These are phyloP conservation scores for Vanrija humicola DNA, from an alignment of 1,284 basidiomycete species.

Conservation along the genomic window DNA sequence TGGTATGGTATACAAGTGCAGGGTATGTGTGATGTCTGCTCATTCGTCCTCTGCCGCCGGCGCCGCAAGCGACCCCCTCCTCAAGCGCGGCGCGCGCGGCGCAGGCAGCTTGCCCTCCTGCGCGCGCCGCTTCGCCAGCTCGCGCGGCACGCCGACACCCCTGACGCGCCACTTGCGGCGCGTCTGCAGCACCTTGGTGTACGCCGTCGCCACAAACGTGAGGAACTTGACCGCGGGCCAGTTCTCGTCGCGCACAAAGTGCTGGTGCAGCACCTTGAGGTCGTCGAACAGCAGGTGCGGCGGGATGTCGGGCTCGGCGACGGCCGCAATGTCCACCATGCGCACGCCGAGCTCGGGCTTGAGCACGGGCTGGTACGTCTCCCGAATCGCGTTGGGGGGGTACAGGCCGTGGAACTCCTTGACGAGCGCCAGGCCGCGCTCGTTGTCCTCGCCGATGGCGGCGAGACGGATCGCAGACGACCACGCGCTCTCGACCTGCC, in stretches of 20 bases:
- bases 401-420: conserved; percentile 33
- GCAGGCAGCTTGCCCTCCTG: neutral
- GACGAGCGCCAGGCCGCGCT: conserved; percentile 14
- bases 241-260: conserved; percentile 35
- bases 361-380: conserved; percentile 23
- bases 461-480: conserved; percentile 32
- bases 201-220: conserved; percentile 14
- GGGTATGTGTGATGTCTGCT: neutral
- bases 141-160: conserved; percentile 21
- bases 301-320: conserved; percentile 43
- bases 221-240: conserved; percentile 32
- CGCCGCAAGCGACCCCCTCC: neutral
- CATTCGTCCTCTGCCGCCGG: neutral
- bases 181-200: conserved; percentile 30
- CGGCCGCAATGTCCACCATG: conserved; percentile 25
- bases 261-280: conserved; percentile 41
- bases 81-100: neutral
- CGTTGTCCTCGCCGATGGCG: conserved; percentile 23
- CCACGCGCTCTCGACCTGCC: conserved; percentile 43
- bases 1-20: conserved; percentile 1
- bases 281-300: conserved; percentile 46
- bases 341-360: conserved; percentile 28
- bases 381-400: conserved; percentile 32
- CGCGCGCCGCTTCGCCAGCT: neutral
- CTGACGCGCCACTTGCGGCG: conserved; percentile 30